Base-by-base conservation (phyloP, 2,329 filamentous ascomycete genomes). In the Cercospora janseana region DNA sequence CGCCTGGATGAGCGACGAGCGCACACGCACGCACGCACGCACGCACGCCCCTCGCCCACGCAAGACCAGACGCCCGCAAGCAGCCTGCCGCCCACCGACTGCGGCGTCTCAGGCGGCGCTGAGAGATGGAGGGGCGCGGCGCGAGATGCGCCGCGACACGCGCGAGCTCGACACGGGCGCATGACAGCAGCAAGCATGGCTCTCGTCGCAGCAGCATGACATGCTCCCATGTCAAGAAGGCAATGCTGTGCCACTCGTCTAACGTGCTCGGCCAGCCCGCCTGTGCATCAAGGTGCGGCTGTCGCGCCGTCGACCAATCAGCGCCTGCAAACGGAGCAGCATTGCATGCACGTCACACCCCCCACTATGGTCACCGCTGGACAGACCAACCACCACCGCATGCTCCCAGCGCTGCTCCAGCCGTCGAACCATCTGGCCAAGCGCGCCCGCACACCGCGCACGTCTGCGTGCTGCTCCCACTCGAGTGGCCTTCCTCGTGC, bases 101-200 rank as follows among this genome's bases (percentile, higher is more conserved):
- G n/a, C n/a, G n/a, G n/a, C n/a, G n/a, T n/a, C n/a, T n/a, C n/a
- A n/a, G n/a, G n/a, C n/a, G n/a, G n/a, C n/a, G n/a, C n/a, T n/a
- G n/a, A n/a, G n/a, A n/a, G n/a, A n/a, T n/a, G n/a, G n/a, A n/a
- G n/a, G n/a, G n/a, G n/a, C n/a, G n/a, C n/a, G n/a, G n/a, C n/a
- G n/a, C n/a, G n/a, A n/a, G n/a, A n/a, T 38, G 34, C 18, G 34
- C 34, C 34, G 23, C 34, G 16, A 38, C 18, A 38, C 34, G 34
- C 20, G 34, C 34, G 4, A 37, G n/a, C 16, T 6, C 34, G 15
- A 21, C 34, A 13, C 16, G 20, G 35, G 26, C 35, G 35, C 35
- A 13, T 40, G 35, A 40, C 35, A 15, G 35, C 35, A 40, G 20
- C n/a, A 40, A 15, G 20, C 35, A 26, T 26, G 35, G 35, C 35